phyloP scores from a whole-genome alignment of 441 rosid genomes.

The Erysimum pusillum region DNA sequence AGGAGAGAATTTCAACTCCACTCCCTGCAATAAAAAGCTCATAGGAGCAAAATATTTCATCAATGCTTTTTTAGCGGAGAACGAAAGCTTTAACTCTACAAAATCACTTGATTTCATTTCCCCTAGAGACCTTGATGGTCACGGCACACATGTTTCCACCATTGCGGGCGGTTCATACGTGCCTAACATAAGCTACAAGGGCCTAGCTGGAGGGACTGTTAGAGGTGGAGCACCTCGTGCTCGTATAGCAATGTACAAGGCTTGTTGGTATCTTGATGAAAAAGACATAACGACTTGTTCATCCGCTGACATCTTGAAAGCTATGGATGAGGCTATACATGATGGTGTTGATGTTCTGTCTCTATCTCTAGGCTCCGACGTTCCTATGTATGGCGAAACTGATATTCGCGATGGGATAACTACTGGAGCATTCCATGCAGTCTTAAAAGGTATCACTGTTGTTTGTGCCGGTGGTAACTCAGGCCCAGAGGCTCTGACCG shows the following conservation, averaged over 20 bases:
- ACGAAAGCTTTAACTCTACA: not conserved
- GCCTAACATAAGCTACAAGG: conserved; percentile 54
- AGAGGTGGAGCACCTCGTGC: conserved; percentile 77
- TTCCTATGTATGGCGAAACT: conserved; percentile 27
- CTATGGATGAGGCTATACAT: conserved; percentile 71
- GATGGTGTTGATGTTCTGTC: conserved; percentile 66
- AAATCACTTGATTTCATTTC: conserved; percentile 51
- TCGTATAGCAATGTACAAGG: conserved; percentile 72
- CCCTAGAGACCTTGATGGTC: conserved; percentile 65
- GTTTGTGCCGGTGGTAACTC: conserved; percentile 51
- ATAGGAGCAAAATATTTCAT: conserved; percentile 69
- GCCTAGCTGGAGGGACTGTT: conserved; percentile 58
- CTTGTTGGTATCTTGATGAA: conserved; percentile 61
- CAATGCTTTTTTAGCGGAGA: not conserved
- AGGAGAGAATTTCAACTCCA: conserved; percentile 39
- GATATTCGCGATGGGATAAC: conserved; percentile 47
- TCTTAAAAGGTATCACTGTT: conserved; percentile 54
- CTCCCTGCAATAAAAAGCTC: conserved; percentile 53
- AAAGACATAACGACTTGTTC: conserved; percentile 50
- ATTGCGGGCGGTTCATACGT: conserved; percentile 67
- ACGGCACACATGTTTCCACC: conserved; percentile 74
- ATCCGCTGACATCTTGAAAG: conserved; percentile 67
- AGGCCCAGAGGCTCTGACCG: conserved; percentile 50
- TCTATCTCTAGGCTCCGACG: conserved; percentile 46
- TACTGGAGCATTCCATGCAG: conserved; percentile 55